Evolutionary conservation across 164 flowering plant species (phyloP).

Genomic region (Sextonia rubra): DNA sequence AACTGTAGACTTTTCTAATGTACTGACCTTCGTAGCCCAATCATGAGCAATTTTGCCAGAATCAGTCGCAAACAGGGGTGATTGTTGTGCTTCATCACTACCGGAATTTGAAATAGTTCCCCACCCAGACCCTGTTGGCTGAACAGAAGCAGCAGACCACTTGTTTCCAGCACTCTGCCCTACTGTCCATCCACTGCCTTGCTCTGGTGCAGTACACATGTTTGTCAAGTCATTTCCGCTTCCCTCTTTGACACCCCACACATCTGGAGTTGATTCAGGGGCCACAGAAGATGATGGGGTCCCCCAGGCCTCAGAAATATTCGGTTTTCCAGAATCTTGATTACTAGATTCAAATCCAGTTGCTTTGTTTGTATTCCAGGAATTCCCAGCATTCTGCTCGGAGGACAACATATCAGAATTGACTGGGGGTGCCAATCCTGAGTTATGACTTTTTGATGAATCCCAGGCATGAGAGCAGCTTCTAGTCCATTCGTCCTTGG

Average conservation of each 20-base stretch:
- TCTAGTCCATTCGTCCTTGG: slow-evolving; percentile 23
- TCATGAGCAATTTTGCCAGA: slow-evolving; percentile 29
- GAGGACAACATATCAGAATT: neutral
- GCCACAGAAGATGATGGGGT: neutral
- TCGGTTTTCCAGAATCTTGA: neutral
- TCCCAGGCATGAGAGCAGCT: slow-evolving; percentile 24
- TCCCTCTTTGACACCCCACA: neutral
- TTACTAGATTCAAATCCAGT: slow-evolving; percentile 8
- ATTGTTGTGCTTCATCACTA: slow-evolving; percentile 24
- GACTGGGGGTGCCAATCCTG: slow-evolving; percentile 17
- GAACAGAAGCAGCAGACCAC: slow-evolving; percentile 21
- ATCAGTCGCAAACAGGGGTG: neutral
- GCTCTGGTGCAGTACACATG: slow-evolving; percentile 26
- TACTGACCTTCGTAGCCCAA: slow-evolving; percentile 23
- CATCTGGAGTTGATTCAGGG: neutral
- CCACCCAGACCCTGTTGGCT: slow-evolving; percentile 39
- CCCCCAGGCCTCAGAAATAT: neutral
- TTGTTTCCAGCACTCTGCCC: slow-evolving; percentile 27
- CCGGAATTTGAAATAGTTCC: slow-evolving; percentile 33
- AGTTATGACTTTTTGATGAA: slow-evolving; percentile 25
- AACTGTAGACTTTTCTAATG: neutral
- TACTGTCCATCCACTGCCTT: slow-evolving; percentile 19
- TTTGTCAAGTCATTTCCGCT: slow-evolving; percentile 10
- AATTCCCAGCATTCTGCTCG: slow-evolving; percentile 18
- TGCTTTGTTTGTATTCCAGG: neutral